These are phyloP conservation scores for Agastache rugosa DNA, from an alignment of 257 asterid species.

Conservation along the genomic window DNA sequence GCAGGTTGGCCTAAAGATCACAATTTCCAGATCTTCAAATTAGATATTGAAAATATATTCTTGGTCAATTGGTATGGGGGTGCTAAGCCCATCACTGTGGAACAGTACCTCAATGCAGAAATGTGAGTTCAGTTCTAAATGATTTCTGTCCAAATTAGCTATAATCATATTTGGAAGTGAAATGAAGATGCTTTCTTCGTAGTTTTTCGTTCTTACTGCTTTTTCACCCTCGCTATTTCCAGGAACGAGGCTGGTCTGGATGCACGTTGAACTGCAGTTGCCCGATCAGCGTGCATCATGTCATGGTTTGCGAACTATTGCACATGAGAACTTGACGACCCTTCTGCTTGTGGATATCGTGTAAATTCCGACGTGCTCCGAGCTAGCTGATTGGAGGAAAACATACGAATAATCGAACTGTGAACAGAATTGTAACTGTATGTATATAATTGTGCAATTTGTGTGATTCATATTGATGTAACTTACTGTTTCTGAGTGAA, in stretches of 20 bases:
- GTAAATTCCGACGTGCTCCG: conserved; percentile 33
- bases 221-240: conserved; percentile 13
- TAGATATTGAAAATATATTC: conserved; percentile 74
- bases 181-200: background rate
- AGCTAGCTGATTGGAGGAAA: conserved; percentile 36
- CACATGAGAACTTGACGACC: conserved; percentile 24
- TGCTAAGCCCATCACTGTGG: conserved; percentile 90
- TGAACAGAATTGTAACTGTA: conserved; percentile 14
- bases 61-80: conserved; percentile 95
- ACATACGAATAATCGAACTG: conserved; percentile 28
- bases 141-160: conserved; percentile 26
- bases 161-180: conserved; percentile 26
- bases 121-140: conserved; percentile 46
- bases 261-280: conserved; percentile 23
- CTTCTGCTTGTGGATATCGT: conserved; percentile 23
- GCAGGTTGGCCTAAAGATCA: conserved; percentile 92
- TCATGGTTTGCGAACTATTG: conserved; percentile 9
- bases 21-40: conserved; percentile 71
- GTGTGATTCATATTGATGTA: conserved; percentile 21
- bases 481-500: conserved; percentile 10
- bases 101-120: conserved; percentile 64
- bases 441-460: conserved; percentile 32
- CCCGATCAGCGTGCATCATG: conserved; percentile 16
- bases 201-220: background rate
- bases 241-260: conserved; percentile 32